These are phyloP conservation scores for Raphanus hybrid DNA, from an alignment of 441 rosid genomes.

Conservation along the genomic window DNA sequence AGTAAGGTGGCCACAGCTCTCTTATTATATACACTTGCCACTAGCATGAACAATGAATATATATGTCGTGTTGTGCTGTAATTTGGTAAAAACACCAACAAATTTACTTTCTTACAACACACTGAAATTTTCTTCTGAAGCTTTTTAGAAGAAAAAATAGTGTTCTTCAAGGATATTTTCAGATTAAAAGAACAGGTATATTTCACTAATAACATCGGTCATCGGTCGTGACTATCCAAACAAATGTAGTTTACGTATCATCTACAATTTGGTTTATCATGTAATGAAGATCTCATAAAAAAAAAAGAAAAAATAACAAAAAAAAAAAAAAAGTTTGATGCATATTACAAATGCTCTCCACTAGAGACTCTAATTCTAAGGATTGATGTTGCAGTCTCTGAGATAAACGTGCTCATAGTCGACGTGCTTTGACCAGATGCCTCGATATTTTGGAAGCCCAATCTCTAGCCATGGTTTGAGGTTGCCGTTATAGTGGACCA, in stretches of 20 bases:
- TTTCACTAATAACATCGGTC: conserved; percentile 8
- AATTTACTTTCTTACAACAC: conserved; percentile 17
- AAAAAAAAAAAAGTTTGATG: background rate
- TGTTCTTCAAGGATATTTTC: background rate
- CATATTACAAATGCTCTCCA: conserved; percentile 17
- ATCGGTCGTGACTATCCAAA: background rate
- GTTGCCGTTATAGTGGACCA: conserved; percentile 93
- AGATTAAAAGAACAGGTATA: background rate
- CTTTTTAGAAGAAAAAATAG: background rate
- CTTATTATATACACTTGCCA: conserved; percentile 29
- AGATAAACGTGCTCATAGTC: conserved; percentile 73
- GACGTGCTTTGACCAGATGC: conserved; percentile 74
- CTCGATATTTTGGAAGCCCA: conserved; percentile 72
- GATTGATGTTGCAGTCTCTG: conserved; percentile 91
- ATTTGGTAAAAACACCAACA: conserved; percentile 22
- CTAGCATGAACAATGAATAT: conserved; percentile 38
- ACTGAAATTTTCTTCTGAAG: background rate
- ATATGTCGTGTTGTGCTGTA: conserved; percentile 33
- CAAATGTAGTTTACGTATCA: conserved; percentile 23
- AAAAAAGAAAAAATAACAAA: no score
- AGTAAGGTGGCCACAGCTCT: conserved; percentile 33
- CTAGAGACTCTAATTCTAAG: conserved; percentile 44
- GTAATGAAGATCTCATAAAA: conserved; percentile 12
- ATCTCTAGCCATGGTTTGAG: conserved; percentile 98
- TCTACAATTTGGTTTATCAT: conserved; percentile 21